Percentiles rank a stretch among this genome's conserved stretches.
Conservation (phyloP, 495 filamentous ascomycete genomes). For the Hyaloscypha hepaticicola region DNA sequence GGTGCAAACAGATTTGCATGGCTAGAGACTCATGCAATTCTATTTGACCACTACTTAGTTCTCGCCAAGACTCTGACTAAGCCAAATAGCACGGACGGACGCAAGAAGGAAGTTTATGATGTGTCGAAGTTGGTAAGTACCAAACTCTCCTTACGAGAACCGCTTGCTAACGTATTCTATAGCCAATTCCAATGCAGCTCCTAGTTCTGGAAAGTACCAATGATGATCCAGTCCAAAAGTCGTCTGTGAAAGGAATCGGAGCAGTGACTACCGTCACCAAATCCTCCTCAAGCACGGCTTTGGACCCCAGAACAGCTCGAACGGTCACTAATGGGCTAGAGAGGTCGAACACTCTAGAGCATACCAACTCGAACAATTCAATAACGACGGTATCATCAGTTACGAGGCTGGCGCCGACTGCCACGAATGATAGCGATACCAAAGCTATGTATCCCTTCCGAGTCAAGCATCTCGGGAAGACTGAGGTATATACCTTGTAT, state of each 20-base stretch:
- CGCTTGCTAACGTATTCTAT: constrained; percentile 14
- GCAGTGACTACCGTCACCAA: constrained; percentile 57
- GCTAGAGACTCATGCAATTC: constrained; percentile 86
- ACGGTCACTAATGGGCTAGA: constrained; percentile 41
- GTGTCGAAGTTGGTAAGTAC: constrained; percentile 80
- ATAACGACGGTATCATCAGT: constrained; percentile 39
- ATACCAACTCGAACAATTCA: constrained; percentile 60
- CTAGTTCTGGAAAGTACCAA: constrained; percentile 86
- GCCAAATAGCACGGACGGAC: constrained; percentile 59
- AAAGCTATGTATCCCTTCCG: constrained; percentile 91
- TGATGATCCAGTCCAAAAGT: constrained; percentile 87
- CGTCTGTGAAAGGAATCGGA: constrained; percentile 73
- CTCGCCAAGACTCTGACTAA: constrained; percentile 76
- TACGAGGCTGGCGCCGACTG: constrained; percentile 45
- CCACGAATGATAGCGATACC: constrained; percentile 57
- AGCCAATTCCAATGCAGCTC: constrained; percentile 96
- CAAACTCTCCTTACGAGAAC: neutral
- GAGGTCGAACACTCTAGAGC: constrained; percentile 58
- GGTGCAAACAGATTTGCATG: constrained; percentile 85
- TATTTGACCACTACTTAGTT: constrained; percentile 97
- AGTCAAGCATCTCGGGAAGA: constrained; percentile 91
- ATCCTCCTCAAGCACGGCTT: constrained; percentile 45
- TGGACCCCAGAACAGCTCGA: constrained; percentile 34
- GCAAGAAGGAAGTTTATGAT: constrained; percentile 85
- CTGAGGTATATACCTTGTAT: constrained; percentile 82